These are phyloP conservation scores for Microbotryum scabiosae DNA, from an alignment of 1,284 basidiomycete species.

Conservation along the genomic window DNA sequence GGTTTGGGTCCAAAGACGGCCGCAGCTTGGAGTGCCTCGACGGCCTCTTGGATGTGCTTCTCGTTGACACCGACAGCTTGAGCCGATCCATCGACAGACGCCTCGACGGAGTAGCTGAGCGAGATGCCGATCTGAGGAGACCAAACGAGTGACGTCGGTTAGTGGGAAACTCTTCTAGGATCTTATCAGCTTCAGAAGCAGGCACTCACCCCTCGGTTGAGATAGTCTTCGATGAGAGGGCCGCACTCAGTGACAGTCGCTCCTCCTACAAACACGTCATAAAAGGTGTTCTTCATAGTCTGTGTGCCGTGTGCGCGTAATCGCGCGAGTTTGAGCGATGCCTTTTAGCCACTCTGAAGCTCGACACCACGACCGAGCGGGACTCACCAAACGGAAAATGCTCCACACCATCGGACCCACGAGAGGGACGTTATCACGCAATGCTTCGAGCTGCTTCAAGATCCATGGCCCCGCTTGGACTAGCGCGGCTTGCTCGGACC, in stretches of 20 bases:
- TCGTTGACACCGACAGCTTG: conserved; percentile 14
- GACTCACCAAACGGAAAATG: conserved; percentile 26
- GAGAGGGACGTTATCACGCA: conserved; percentile 31
- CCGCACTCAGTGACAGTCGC: conserved; percentile 28
- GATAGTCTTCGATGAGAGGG: conserved; percentile 20
- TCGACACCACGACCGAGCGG: background rate
- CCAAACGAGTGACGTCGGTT: background rate
- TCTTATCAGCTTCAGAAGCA: too few relatives aligned
- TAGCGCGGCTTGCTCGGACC: conserved; percentile 22
- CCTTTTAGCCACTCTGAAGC: background rate
- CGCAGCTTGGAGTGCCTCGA: conserved; percentile 25
- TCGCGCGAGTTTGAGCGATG: background rate
- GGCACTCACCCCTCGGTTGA: conserved; percentile 16
- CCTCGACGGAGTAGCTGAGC: conserved; percentile 35
- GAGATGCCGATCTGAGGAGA: conserved; percentile 27
- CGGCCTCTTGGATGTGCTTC: conserved; percentile 18
- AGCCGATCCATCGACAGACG: conserved; percentile 21
- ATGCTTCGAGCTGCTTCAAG: conserved; percentile 26
- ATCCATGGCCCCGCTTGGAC: conserved; percentile 31
- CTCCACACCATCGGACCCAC: conserved; percentile 27
- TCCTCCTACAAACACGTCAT: conserved; percentile 32
- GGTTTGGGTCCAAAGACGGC: conserved; percentile 19
- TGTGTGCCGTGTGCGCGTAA: background rate
- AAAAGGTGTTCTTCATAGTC: conserved; percentile 34
- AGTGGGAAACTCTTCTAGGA: background rate